Evolutionary conservation across 371 early-diverging fungal genomes (phyloP).

Genomic region (Nematocida sp.): DNA sequence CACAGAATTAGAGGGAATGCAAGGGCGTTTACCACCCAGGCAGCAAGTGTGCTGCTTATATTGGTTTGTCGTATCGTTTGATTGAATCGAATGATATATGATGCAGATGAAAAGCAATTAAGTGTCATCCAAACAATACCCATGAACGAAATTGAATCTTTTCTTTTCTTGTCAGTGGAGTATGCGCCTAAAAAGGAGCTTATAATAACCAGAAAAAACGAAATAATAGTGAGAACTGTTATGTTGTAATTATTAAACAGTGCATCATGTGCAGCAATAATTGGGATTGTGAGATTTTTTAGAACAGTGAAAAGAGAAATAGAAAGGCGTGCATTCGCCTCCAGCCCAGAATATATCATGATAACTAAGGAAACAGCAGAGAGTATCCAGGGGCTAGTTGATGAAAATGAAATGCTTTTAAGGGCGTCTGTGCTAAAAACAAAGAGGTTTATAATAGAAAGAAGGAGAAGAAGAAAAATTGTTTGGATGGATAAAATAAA

Average conservation of each 20-base stretch:
- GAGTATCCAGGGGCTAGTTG: constrained; percentile 75
- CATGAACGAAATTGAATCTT: neutral
- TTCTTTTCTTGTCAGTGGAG: constrained; percentile 62
- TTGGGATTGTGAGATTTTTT: constrained; percentile 92
- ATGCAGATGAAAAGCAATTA: constrained; percentile 85
- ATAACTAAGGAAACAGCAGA: constrained; percentile 79
- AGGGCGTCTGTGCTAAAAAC: constrained; percentile 7
- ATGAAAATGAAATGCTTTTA: constrained; percentile 71
- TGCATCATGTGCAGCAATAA: constrained; percentile 87
- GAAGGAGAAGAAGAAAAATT: constrained; percentile 41
- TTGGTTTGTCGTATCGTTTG: constrained; percentile 73
- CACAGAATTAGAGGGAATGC: constrained; percentile 78
- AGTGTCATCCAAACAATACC: constrained; percentile 85
- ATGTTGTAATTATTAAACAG: constrained; percentile 76
- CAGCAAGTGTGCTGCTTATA: constrained; percentile 71
- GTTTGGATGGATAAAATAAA: constrained; percentile 65
- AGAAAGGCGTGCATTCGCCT: constrained; percentile 82
- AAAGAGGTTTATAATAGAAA: constrained; percentile 19
- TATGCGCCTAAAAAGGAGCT: constrained; percentile 85
- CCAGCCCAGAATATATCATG: constrained; percentile 94
- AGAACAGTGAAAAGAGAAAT: constrained; percentile 86
- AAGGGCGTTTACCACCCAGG: constrained; percentile 87
- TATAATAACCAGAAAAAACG: constrained; percentile 84
- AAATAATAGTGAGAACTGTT: constrained; percentile 75
- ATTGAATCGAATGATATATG: constrained; percentile 83